Conservation (phyloP, 148 eudicot species). For the Camellia sinensis region DNA sequence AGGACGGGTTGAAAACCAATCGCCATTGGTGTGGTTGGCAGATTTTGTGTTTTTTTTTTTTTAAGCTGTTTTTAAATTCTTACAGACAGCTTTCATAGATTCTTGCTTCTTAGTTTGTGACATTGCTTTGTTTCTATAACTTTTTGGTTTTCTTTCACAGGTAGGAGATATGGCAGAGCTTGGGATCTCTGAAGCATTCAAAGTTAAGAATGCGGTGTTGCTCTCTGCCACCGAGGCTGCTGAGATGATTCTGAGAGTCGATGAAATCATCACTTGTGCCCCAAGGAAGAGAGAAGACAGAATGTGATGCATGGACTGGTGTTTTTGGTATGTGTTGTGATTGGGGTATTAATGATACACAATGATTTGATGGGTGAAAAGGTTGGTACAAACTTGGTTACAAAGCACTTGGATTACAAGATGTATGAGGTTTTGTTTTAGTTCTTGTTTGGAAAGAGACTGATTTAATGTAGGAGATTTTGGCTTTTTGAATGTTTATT, state of each 20-base stretch:
- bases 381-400: not conserved
- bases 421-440: not conserved
- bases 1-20: not conserved
- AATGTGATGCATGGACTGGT: constrained; percentile 40
- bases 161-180: constrained; percentile 57
- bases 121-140: not conserved
- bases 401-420: not conserved
- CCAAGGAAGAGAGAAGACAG: constrained; percentile 90
- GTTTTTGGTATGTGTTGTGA: not conserved
- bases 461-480: not conserved
- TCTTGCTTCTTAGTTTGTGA: not conserved
- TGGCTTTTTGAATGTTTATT: not conserved
- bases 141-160: constrained; percentile 20
- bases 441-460: not conserved
- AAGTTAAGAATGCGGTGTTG: constrained; percentile 89
- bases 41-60: not conserved
- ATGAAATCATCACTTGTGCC: constrained; percentile 93
- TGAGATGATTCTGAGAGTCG: constrained; percentile 93
- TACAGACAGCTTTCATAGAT: not conserved
- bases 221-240: constrained; percentile 93
- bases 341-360: not conserved
- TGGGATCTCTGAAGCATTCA: constrained; percentile 87
- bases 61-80: not conserved
- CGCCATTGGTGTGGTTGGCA: not conserved
- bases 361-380: not conserved